Evolutionary conservation across 768 basidiomycete genomes (phyloP), one percentile per base, ranked within the genome.

Genomic region (Lactifluus volemus): DNA sequence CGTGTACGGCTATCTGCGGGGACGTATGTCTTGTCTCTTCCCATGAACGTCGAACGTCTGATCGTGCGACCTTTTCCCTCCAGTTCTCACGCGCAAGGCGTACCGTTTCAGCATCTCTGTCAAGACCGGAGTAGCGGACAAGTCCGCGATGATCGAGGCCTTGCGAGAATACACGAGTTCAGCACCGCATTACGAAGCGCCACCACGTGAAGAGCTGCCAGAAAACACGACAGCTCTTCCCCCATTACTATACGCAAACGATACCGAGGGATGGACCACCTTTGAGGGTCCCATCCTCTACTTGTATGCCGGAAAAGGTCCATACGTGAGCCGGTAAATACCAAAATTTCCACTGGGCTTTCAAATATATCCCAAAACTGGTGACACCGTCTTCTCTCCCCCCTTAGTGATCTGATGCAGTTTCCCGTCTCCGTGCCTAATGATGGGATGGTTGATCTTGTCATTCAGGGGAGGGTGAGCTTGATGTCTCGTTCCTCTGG

Each of bases 361-460:
- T 30, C 10, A 11, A 48, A 17, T 9, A 4, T 25, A 21, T 58
- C 21, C 60, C 49, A 60, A 36, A 17, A 12, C 55, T 64, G 54
- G 59, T 54, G 57, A 19, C 58, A n/a, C 42, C 42, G 11, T n/a
- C 34, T 36, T 39, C 14, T 34, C 44, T 39, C 14, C 30, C 44
- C 14, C 61, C 54, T 15, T 29, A 86, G 86, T 17, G 85, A 88
- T 59, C 77, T 87, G 41, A 86, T 92, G 85, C 83, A 89, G 29
- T 94, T 92, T 68, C 92, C 90, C 0, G 84, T 89, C 4, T 89
- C 89, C 21, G 70, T 86, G 53, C 87, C 89, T 0, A 82, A 88
- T 61, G 89, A 94, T 67, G 89, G 90, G 0, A 71, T 84, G 34
- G 84, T 93, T 55, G 91, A 92, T 66, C 71, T 93, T 47, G 79